phyloP scores from a whole-genome alignment of 1,284 basidiomycete genomes.

The Sanguinoderma infundibulare region DNA sequence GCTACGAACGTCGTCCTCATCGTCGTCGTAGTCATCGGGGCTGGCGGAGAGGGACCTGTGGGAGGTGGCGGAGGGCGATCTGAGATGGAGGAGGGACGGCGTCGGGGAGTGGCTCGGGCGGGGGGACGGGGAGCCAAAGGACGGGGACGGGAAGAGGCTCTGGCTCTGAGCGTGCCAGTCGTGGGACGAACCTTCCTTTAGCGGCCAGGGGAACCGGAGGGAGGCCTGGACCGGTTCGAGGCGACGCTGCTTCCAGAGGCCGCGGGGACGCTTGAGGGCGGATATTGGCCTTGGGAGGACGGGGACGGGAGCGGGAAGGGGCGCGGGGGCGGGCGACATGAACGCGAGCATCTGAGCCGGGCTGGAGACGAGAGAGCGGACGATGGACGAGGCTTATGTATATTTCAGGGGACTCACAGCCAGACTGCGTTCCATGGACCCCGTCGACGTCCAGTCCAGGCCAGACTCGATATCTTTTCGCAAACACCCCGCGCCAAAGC shows the following conservation, averaged over 20 bases:
- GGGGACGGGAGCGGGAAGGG: slow-evolving; percentile 13
- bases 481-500: neutral
- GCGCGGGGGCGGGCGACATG: slow-evolving; percentile 11
- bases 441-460: slow-evolving; percentile 5
- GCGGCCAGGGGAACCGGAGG: slow-evolving; percentile 26
- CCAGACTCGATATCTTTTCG: neutral
- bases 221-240: slow-evolving; percentile 17
- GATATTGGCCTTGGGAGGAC: slow-evolving; percentile 1
- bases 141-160: slow-evolving; percentile 5
- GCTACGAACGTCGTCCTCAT: slow-evolving; percentile 36
- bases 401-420: slow-evolving; percentile 6
- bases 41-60: slow-evolving; percentile 1
- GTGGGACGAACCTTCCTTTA: slow-evolving; percentile 36
- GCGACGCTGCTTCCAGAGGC: slow-evolving; percentile 54
- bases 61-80: slow-evolving; percentile 10
- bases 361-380: neutral
- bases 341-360: slow-evolving; percentile 18
- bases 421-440: slow-evolving; percentile 7
- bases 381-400: neutral
- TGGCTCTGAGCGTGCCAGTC: slow-evolving; percentile 8
- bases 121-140: slow-evolving; percentile 3
- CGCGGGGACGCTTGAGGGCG: slow-evolving; percentile 45
- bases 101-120: neutral
- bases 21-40: slow-evolving; percentile 29
- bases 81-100: slow-evolving; percentile 6